Evolutionary conservation across 352 stramenopile genomes (phyloP), one percentile per base, ranked within the genome.

Genomic region (Globisporangium yorkense): DNA sequence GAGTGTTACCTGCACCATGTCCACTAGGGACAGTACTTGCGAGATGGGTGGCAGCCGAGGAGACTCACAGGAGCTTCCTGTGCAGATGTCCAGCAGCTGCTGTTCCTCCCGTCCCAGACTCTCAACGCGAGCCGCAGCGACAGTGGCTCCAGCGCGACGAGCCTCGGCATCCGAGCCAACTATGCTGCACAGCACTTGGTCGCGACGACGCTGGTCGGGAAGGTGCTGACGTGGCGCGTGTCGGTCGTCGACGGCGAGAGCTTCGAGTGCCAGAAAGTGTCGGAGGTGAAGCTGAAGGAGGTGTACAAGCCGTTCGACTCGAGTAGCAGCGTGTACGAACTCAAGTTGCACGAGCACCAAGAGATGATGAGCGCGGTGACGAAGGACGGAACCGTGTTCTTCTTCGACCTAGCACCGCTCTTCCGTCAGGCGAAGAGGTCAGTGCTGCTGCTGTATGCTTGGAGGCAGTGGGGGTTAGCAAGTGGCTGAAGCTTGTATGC

Each of bases 341-440:
- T 93, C 24, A 82, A 70, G n/a, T 75, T 86, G 9, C 79, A 91
- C 43, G 54, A 59, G 9, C 68, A 84, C 33, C 80, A 93, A 46
- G 72, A 83, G 7, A 59, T 79, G 1, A 70, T 88, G 47, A 86
- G 67, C 15, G 78, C 70, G 12, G 60, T 75, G 8, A 75, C 70
- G 20, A 84, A 76, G 35, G 83, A 91, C 40, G 83, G 83, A n/a
- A 79, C 71, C 0, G 67, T 84, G 9, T 90, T 80, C 61, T 82
- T 91, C 45, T 84, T 89, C 43, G 78, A 92, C 29, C 62, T 88
- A 27, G 64, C 72, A 0, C 72, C 71, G 13, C 47, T 91, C 27
- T 58, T 80, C 4, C 65, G 71, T 9, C 73, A 84, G 37, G 84
- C 74, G 48, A 86, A 82, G 51, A 62, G 71, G 71, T 87, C 31